Percentiles rank a stretch among this genome's conserved stretches.
Evolutionary conservation across 495 filamentous ascomycete species (phyloP).

Genomic region (Aspergillus panamensis): DNA sequence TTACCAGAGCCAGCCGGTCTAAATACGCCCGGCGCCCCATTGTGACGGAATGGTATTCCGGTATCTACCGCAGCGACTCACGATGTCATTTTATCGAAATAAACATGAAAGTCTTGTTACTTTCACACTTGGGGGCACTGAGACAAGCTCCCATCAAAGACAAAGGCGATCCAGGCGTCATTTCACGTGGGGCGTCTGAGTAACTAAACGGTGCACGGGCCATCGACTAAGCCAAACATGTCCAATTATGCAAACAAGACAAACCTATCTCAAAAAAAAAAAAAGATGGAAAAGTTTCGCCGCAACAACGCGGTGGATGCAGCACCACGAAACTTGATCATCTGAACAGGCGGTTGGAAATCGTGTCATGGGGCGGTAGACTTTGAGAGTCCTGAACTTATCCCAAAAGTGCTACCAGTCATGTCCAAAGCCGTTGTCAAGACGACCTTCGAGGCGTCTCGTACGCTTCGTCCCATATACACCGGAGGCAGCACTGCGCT

Average conservation of each 20-base stretch:
- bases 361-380: conserved; percentile 26
- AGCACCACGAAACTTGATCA: not conserved
- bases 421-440: conserved; percentile 54
- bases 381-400: not conserved
- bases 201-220: conserved; percentile 24
- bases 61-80: not conserved
- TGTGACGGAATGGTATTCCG: conserved; percentile 3
- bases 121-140: not conserved
- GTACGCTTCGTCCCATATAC: conserved; percentile 87
- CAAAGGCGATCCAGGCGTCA: not conserved
- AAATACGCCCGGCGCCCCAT: conserved; percentile 53
- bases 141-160: conserved; percentile 6
- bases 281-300: conserved; percentile 32
- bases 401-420: conserved; percentile 19
- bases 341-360: conserved; percentile 6
- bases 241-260: conserved; percentile 39
- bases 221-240: conserved; percentile 24
- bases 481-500: conserved; percentile 86
- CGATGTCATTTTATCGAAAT: not conserved
- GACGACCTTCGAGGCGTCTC: conserved; percentile 81
- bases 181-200: conserved; percentile 18
- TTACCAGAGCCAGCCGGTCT: conserved; percentile 53
- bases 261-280: conserved; percentile 29
- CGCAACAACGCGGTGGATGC: conserved; percentile 10
- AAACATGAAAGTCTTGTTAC: no score